These are phyloP conservation scores for Neolentinus lepideus DNA, from an alignment of 1,284 basidiomycete genomes.

Conservation along the genomic window DNA sequence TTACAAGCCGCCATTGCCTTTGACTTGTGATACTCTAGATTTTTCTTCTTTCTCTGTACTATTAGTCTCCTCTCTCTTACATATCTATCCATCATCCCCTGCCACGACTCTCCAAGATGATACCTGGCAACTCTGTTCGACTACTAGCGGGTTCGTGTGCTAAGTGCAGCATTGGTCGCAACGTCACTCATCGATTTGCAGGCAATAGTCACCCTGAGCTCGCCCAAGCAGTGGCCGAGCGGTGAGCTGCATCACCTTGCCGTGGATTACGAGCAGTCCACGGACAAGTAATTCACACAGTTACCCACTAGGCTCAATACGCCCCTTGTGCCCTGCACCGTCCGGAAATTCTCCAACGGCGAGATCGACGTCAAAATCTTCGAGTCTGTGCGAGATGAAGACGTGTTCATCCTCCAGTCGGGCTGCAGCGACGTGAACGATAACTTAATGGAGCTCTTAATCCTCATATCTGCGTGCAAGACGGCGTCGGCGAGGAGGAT, in stretches of 20 bases:
- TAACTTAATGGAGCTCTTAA: conserved; percentile 87
- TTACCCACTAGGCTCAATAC: conserved; percentile 75
- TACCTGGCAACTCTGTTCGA: conserved; percentile 91
- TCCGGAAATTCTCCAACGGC: conserved; percentile 94
- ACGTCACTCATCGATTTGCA: conserved; percentile 27
- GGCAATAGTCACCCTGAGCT: conserved; percentile 98
- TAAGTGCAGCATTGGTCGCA: conserved; percentile 6
- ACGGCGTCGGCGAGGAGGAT: conserved; percentile 94
- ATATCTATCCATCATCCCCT: background rate
- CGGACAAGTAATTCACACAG: conserved; percentile 25
- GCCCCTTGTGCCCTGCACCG: conserved; percentile 83
- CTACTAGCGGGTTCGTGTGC: conserved; percentile 76
- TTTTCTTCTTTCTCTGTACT: background rate
- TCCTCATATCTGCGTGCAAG: conserved; percentile 92
- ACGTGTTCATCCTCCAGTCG: conserved; percentile 94
- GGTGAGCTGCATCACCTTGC: conserved; percentile 64
- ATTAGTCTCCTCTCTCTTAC: background rate
- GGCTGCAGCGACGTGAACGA: conserved; percentile 77
- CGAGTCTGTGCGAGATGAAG: conserved; percentile 95
- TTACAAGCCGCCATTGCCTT: background rate
- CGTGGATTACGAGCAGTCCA: conserved; percentile 26
- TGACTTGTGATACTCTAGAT: background rate
- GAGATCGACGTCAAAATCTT: conserved; percentile 91
- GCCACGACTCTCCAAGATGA: conserved; percentile 34
- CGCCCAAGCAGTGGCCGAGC: conserved; percentile 88